These are phyloP conservation scores for Scheffersomyces spartinae DNA, from an alignment of 805 yeast genomes.

Conservation along the genomic window DNA sequence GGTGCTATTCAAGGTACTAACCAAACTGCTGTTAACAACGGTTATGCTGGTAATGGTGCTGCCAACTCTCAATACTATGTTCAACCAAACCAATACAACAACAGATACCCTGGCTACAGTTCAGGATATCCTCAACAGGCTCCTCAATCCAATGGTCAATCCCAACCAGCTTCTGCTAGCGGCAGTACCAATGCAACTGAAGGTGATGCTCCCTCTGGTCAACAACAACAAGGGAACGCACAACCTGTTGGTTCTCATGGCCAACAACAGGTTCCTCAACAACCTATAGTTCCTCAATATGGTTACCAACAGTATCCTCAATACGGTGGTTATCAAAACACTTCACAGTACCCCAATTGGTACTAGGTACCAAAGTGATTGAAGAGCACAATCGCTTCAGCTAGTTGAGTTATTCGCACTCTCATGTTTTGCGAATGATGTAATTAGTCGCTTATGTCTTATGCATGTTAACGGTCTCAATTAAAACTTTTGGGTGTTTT, in stretches of 20 bases:
- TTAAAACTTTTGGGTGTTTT: no score
- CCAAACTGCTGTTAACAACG: constrained; percentile 5
- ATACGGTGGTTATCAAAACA: constrained; percentile 33
- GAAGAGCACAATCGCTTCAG: no score
- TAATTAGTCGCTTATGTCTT: no score
- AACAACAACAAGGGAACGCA: constrained; percentile 7
- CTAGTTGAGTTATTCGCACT: no score
- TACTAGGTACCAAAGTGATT: no score
- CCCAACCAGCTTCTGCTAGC: constrained; percentile 4
- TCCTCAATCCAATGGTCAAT: constrained; percentile 8
- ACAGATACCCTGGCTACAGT: constrained; percentile 19
- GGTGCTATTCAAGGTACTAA: constrained; percentile 7
- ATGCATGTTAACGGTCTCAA: no score
- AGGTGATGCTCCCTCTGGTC: constrained; percentile 1
- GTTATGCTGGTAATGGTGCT: constrained; percentile 5
- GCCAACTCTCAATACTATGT: constrained; percentile 16
- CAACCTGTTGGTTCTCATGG: constrained; percentile 9
- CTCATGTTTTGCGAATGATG: no score
- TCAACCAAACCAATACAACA: constrained; percentile 16
- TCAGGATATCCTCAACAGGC: constrained; percentile 16
- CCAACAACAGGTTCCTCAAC: constrained; percentile 18
- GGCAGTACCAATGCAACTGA: constrained; percentile 1
- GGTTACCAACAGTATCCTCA: constrained; percentile 37
- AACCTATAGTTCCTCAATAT: constrained; percentile 30
- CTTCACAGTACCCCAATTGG: constrained; percentile 34